Evolutionary conservation across 2,329 filamentous ascomycete genomes (phyloP).

Genomic region (Colletotrichum theobromicola): DNA sequence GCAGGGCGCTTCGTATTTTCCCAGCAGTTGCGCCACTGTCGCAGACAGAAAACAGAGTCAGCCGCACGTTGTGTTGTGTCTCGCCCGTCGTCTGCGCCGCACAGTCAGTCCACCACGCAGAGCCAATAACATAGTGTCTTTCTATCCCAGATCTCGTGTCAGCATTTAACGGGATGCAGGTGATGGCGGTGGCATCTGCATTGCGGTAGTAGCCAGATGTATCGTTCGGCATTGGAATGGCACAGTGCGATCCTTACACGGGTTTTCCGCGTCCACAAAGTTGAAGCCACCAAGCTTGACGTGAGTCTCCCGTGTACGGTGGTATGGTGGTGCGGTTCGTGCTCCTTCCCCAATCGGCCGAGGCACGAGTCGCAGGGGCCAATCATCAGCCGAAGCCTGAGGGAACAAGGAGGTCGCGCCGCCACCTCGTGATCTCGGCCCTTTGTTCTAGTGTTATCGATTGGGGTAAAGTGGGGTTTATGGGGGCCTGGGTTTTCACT

Average conservation of each 20-base stretch:
- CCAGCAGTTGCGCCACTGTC: not conserved
- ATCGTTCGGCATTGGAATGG: not conserved
- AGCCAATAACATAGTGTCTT: not conserved
- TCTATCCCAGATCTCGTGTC: not conserved
- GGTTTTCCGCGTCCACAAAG: not conserved
- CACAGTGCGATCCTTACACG: not conserved
- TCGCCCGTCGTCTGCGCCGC: not conserved
- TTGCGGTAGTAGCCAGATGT: not conserved
- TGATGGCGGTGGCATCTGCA: not conserved
- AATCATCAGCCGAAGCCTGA: not conserved
- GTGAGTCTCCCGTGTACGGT: not conserved
- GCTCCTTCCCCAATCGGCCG: constrained; percentile 8
- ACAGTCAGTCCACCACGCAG: not conserved
- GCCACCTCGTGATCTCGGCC: not conserved
- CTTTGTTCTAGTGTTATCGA: not conserved
- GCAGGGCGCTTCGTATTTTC: not conserved
- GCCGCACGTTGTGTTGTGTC: not conserved
- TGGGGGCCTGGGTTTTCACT: not conserved
- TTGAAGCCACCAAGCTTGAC: not conserved
- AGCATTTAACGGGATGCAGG: not conserved
- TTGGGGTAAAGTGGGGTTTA: not conserved
- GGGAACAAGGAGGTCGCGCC: not conserved
- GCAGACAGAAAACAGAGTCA: not conserved
- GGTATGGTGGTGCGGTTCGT: not conserved
- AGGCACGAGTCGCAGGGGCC: not conserved